Conservation (phyloP, 2,329 filamentous ascomycete species). For the Cercospora nicotianae region DNA sequence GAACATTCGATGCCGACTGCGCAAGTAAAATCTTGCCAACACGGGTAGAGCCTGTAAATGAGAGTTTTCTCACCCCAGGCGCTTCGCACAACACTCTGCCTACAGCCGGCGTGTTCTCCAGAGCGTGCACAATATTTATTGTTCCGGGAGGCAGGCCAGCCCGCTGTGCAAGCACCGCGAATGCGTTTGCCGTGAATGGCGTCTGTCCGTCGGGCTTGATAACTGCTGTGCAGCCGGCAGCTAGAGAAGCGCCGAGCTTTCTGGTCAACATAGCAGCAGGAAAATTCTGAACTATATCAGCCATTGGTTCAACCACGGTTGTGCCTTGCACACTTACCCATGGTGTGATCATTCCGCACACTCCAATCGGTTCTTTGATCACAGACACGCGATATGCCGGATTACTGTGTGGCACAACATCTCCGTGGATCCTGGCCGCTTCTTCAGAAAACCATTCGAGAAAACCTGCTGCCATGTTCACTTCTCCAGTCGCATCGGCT, state of each 20-base stretch:
- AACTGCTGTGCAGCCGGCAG: conserved; percentile 39
- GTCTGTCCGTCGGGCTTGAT: conserved; percentile 38
- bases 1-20: conserved; percentile 30
- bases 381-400: conserved; percentile 29
- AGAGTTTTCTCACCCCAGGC: conserved; percentile 33
- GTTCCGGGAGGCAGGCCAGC: conserved; percentile 34
- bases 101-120: conserved; percentile 27
- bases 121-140: conserved; percentile 32
- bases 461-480: conserved; percentile 36
- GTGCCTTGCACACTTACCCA: conserved; percentile 21
- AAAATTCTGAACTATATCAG: conserved; percentile 26
- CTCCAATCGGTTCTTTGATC: conserved; percentile 35
- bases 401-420: conserved; percentile 28
- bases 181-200: conserved; percentile 34
- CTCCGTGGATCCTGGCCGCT: conserved; percentile 31
- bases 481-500: conserved; percentile 36
- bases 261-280: conserved; percentile 43
- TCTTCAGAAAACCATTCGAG: conserved; percentile 38
- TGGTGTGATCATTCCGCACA: conserved; percentile 32
- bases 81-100: conserved; percentile 28
- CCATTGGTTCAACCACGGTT: not conserved
- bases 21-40: conserved; percentile 36
- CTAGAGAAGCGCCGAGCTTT: conserved; percentile 37
- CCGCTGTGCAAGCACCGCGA: conserved; percentile 32
- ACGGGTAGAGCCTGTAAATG: conserved; percentile 36